Percentiles rank a stretch among this genome's conserved stretches.
Conservation (phyloP, 768 basidiomycete genomes). For the Calocybe gangraenosa region DNA sequence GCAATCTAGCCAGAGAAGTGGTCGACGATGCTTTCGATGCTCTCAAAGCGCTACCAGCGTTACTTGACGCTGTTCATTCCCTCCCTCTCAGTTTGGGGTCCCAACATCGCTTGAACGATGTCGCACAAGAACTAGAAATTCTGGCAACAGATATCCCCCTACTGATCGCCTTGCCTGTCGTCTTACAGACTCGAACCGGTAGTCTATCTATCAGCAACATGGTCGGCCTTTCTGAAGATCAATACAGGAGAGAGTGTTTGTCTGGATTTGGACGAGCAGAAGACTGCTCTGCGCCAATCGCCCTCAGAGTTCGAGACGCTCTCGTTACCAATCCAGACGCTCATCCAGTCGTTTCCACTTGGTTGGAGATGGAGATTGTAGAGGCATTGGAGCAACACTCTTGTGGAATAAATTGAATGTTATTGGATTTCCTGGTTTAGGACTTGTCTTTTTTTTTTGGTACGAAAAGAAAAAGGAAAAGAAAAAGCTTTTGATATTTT, state of each 20-base stretch:
- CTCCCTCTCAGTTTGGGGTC: conserved; percentile 17
- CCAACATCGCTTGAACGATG: conserved; percentile 19
- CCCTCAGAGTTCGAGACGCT: conserved; percentile 49
- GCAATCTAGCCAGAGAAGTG: conserved; percentile 67
- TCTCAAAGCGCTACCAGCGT: conserved; percentile 48
- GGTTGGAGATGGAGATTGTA: conserved; percentile 46
- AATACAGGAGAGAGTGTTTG: conserved; percentile 66
- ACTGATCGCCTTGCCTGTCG: conserved; percentile 67
- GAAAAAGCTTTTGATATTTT: too few species aligned
- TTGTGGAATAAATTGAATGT: too few species aligned
- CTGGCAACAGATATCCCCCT: conserved; percentile 66
- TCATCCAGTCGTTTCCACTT: conserved; percentile 37
- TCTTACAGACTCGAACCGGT: conserved; percentile 50
- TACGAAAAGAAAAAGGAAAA: too few species aligned
- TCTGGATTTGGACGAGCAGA: conserved; percentile 77
- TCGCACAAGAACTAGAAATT: conserved; percentile 41
- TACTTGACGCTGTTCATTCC: conserved; percentile 47
- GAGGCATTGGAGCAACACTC: conserved; percentile 16
- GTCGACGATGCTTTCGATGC: conserved; percentile 76
- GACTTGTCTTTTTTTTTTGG: too few species aligned
- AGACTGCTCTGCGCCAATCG: conserved; percentile 60
- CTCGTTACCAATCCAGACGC: conserved; percentile 30
- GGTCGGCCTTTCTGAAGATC: conserved; percentile 54
- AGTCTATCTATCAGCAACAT: conserved; percentile 41
- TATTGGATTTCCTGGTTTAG: too few species aligned